Percentiles rank a stretch among this genome's conserved stretches.
Conservation (phyloP, 1,284 basidiomycete species). For the Fistulinella cinereoalba region DNA sequence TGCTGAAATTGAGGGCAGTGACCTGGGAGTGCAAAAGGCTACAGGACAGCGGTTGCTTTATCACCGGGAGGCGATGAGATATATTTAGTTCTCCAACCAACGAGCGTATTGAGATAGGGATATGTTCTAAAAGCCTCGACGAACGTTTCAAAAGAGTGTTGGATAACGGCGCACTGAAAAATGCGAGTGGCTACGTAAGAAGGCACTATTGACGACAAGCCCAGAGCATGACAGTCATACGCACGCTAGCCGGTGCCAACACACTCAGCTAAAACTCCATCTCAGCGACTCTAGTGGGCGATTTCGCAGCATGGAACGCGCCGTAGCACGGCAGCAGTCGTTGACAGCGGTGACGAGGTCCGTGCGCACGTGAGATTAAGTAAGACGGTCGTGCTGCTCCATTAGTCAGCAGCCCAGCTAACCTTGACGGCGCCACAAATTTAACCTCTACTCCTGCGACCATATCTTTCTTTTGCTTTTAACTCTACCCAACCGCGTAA, state of each 20-base stretch:
- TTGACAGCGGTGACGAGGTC: conserved; percentile 14
- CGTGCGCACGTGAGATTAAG: conserved; percentile 28
- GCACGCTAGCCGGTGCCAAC: conserved; percentile 8
- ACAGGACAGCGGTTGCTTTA: conserved; percentile 12
- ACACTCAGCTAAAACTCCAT: neutral
- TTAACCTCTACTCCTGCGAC: conserved; percentile 22
- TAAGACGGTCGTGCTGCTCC: conserved; percentile 5
- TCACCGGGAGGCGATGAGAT: conserved; percentile 2
- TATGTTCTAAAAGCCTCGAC: conserved; percentile 3
- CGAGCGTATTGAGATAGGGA: conserved; percentile 1
- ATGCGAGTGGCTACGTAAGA: conserved; percentile 14
- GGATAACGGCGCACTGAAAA: conserved; percentile 4
- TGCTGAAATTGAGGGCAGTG: neutral
- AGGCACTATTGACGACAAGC: neutral
- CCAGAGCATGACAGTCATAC: neutral
- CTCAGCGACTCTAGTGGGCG: no score
- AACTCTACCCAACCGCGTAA: conserved; percentile 16
- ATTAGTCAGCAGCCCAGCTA: conserved; percentile 31
- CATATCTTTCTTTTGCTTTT: conserved; percentile 11
- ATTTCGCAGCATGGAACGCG: no score
- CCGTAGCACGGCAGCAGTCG: neutral
- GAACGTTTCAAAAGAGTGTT: neutral
- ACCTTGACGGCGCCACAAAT: conserved; percentile 24
- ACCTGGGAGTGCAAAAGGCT: conserved; percentile 17
- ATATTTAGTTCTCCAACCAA: conserved; percentile 2